A percentile compares a stretch with the other conserved stretches of the same genome.
phyloP scores from a whole-genome alignment of 164 flowering plant species.

The Piper longum region DNA sequence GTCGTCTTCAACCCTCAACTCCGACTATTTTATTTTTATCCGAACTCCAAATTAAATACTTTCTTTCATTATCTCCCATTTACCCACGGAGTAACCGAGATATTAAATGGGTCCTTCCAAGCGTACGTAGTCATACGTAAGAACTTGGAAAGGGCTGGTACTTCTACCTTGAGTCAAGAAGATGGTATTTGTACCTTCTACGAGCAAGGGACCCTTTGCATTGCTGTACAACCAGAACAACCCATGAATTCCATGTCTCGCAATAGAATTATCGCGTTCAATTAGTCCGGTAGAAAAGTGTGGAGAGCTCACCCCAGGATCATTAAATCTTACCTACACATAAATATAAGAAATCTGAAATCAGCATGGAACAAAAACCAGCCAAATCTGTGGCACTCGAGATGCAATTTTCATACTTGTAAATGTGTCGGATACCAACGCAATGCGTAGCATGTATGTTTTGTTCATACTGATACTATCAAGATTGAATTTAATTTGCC shows the following conservation, averaged over 20 bases:
- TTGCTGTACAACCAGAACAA: constrained; percentile 39
- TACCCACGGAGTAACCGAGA: too few species aligned
- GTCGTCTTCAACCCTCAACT: too few species aligned
- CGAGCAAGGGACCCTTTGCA: constrained; percentile 20
- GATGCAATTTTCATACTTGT: constrained; percentile 9
- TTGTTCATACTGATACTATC: constrained; percentile 8
- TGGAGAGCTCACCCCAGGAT: constrained; percentile 16
- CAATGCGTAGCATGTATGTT: constrained; percentile 14
- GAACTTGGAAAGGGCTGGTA: constrained; percentile 29
- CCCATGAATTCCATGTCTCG: constrained; percentile 74
- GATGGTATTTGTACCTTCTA: constrained; percentile 40
- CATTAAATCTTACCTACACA: constrained; percentile 9
- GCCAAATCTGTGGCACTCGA: not conserved
- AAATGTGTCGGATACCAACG: constrained; percentile 20
- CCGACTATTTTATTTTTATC: too few species aligned
- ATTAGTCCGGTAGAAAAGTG: constrained; percentile 39
- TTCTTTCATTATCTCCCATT: too few species aligned
- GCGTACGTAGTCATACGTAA: constrained; percentile 62
- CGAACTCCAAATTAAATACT: too few species aligned
- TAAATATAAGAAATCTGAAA: not conserved
- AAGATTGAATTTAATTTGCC: constrained; percentile 22
- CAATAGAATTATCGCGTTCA: constrained; percentile 61
- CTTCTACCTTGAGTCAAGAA: constrained; percentile 36
- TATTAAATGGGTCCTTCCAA: constrained; percentile 30
- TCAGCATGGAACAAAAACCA: not conserved